Evolutionary conservation across 2,329 filamentous ascomycete species (phyloP).

Genomic region (Colletotrichum limetticola): DNA sequence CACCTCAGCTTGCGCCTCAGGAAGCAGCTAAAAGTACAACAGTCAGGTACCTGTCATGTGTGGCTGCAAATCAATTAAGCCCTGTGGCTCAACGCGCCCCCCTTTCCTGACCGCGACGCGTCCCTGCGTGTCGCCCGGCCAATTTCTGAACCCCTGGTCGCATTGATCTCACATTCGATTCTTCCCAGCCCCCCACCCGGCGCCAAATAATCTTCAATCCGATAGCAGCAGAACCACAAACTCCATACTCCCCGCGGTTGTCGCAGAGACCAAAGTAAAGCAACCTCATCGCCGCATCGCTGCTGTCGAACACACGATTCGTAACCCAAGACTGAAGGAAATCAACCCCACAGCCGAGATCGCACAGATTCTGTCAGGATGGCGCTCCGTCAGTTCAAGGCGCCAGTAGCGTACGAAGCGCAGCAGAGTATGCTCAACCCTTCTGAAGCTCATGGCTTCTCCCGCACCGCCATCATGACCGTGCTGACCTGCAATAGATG

Average conservation of each 20-base stretch:
- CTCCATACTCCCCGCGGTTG: slow-evolving; percentile 12
- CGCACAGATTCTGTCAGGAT: slow-evolving; percentile 59
- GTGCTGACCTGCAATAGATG: slow-evolving; percentile 61
- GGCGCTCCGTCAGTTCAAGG: slow-evolving; percentile 85
- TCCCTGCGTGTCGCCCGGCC: slow-evolving; percentile 32
- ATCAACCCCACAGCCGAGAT: background rate
- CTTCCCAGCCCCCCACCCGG: slow-evolving; percentile 41
- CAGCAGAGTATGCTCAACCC: slow-evolving; percentile 76
- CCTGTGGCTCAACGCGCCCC: slow-evolving; percentile 7
- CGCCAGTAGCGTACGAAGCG: slow-evolving; percentile 86
- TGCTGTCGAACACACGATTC: background rate
- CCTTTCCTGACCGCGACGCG: slow-evolving; percentile 30
- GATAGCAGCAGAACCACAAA: slow-evolving; percentile 12
- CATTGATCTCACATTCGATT: slow-evolving; percentile 32
- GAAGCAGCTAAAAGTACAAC: background rate
- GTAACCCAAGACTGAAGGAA: background rate
- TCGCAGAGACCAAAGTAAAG: slow-evolving; percentile 15
- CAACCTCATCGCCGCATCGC: background rate
- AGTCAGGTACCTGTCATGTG: background rate
- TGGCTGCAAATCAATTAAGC: slow-evolving; percentile 33
- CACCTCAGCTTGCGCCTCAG: slow-evolving; percentile 1
- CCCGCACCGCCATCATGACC: slow-evolving; percentile 22
- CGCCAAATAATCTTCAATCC: slow-evolving; percentile 32
- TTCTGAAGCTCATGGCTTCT: slow-evolving; percentile 8
- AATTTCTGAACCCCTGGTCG: slow-evolving; percentile 37